phyloP scores from a whole-genome alignment of 192 early-diverging fungal genomes.

The Paraglomus occultum region DNA sequence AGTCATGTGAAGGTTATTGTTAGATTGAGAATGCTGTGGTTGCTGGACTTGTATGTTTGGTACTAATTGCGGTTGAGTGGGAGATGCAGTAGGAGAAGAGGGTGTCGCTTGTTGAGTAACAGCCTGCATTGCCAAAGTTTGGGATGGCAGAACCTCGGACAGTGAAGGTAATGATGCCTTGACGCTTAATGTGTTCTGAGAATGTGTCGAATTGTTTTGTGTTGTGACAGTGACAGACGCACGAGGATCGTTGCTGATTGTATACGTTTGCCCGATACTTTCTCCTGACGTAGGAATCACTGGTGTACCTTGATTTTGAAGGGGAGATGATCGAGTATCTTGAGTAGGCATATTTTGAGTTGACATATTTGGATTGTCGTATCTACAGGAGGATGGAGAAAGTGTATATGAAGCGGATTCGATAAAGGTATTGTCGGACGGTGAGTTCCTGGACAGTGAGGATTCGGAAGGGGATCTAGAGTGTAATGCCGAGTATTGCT shows the following conservation, averaged over 20 bases:
- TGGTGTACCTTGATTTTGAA: background rate
- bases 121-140: background rate
- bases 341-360: background rate
- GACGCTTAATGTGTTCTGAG: slow-evolving; percentile 8
- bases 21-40: background rate
- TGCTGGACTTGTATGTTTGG: slow-evolving; percentile 13
- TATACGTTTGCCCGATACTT: background rate
- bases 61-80: slow-evolving; percentile 21
- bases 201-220: background rate
- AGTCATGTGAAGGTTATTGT: background rate
- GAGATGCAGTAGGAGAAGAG: slow-evolving; percentile 5
- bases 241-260: slow-evolving; percentile 1
- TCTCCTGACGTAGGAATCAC: too few species aligned
- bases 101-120: background rate
- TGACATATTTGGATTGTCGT: background rate
- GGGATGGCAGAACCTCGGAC: slow-evolving; percentile 18
- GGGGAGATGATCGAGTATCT: background rate
- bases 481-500: slow-evolving; percentile 2
- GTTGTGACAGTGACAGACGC: slow-evolving; percentile 1
- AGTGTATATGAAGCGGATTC: background rate
- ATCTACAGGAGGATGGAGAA: slow-evolving; percentile 5
- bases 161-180: slow-evolving; percentile 7
- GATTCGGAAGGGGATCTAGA: slow-evolving; percentile 17
- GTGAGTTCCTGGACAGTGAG: slow-evolving; percentile 15
- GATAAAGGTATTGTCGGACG: slow-evolving; percentile 6